Evolutionary conservation across 108 stramenopile species (phyloP).

Genomic region (Mayamaea pseudoterrestris): DNA sequence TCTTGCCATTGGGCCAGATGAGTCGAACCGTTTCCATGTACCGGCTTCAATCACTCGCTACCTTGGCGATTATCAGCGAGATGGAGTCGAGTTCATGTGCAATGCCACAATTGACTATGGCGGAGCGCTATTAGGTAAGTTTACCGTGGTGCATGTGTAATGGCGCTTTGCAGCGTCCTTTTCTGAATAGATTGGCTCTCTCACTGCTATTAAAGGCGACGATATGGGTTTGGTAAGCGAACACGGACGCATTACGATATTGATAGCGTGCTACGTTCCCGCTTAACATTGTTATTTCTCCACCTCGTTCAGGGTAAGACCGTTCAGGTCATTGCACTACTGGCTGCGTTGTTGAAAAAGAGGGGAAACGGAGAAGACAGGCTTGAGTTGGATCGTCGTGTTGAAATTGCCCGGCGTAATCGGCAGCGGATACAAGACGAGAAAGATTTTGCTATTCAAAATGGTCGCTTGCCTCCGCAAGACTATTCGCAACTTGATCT

Average conservation of each 20-base stretch:
- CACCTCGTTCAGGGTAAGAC: slow-evolving; percentile 68
- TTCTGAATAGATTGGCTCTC: not conserved
- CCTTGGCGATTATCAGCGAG: slow-evolving; percentile 56
- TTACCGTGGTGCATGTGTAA: slow-evolving; percentile 7
- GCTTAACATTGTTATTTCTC: not conserved
- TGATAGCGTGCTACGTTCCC: not conserved
- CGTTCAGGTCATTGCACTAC: slow-evolving; percentile 57
- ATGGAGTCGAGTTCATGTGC: slow-evolving; percentile 68
- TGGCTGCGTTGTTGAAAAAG: slow-evolving; percentile 65
- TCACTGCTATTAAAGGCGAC: not conserved
- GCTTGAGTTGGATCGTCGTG: not conserved
- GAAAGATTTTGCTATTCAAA: not conserved
- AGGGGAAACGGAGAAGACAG: slow-evolving; percentile 39
- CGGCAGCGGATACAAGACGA: not conserved
- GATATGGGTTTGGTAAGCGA: no score
- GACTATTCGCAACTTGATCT: not conserved
- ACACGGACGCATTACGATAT: not conserved
- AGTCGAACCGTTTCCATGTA: slow-evolving; percentile 24
- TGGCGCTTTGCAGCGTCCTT: not conserved
- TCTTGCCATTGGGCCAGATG: slow-evolving; percentile 10
- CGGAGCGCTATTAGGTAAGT: slow-evolving; percentile 62
- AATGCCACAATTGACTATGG: slow-evolving; percentile 31
- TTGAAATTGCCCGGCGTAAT: not conserved
- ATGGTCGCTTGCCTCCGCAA: not conserved
- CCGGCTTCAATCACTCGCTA: slow-evolving; percentile 78